Percentiles rank a stretch among this genome's conserved stretches.
These are phyloP conservation scores for Boletus speciosus DNA, from an alignment of 768 basidiomycete genomes.

Conservation along the genomic window DNA sequence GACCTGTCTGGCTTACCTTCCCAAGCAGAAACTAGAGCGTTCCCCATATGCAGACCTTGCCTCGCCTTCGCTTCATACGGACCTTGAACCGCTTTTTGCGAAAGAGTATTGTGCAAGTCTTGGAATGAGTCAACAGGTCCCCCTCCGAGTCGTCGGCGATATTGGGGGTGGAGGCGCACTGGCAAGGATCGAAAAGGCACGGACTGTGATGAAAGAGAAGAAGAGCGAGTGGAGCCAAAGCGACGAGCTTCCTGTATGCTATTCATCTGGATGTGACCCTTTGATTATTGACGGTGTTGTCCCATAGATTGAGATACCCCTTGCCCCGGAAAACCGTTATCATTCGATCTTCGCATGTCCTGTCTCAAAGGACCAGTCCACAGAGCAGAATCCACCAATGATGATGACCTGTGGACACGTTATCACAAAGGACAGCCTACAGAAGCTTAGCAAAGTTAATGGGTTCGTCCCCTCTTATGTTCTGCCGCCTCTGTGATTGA, in stretches of 20 bases:
- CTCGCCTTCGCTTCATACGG: conserved; percentile 66
- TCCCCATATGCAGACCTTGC: conserved; percentile 79
- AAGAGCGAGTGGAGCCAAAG: conserved; percentile 91
- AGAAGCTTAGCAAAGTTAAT: conserved; percentile 83
- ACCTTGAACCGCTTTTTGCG: conserved; percentile 79
- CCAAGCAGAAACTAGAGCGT: conserved; percentile 55
- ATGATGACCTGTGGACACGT: conserved; percentile 98
- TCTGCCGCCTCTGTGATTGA: not conserved
- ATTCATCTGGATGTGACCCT: not conserved
- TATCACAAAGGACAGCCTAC: conserved; percentile 86
- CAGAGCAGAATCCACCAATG: conserved; percentile 92
- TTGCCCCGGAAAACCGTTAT: conserved; percentile 83
- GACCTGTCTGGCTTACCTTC: conserved; percentile 67
- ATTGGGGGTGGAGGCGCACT: conserved; percentile 91
- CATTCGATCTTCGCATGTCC: conserved; percentile 98
- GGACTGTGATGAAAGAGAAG: conserved; percentile 88
- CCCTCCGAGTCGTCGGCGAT: conserved; percentile 85
- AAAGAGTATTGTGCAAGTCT: conserved; percentile 85
- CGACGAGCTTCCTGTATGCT: conserved; percentile 78
- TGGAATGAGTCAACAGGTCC: conserved; percentile 86
- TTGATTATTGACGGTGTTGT: not conserved
- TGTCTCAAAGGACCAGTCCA: conserved; percentile 96
- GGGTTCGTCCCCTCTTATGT: conserved; percentile 51
- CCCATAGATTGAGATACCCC: conserved; percentile 85
- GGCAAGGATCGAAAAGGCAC: conserved; percentile 89